These are phyloP conservation scores for Epichloe sibirici DNA, from an alignment of 2,329 filamentous ascomycete species.

Conservation along the genomic window DNA sequence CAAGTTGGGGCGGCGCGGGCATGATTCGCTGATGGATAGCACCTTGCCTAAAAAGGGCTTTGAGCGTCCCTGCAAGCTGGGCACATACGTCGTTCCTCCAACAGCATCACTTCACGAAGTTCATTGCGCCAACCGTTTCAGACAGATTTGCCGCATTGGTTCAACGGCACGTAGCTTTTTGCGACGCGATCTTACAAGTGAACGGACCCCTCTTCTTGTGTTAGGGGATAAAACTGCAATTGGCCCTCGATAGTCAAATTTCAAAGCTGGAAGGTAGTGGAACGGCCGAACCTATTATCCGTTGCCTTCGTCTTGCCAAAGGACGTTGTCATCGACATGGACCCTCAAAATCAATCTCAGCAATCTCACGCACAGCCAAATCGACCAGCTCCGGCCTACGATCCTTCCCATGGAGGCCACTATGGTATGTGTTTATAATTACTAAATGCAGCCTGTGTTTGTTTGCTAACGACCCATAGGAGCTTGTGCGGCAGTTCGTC, in stretches of 20 bases:
- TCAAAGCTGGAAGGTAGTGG: background rate
- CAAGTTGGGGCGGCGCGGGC: background rate
- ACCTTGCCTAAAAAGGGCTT: background rate
- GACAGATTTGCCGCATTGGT: background rate
- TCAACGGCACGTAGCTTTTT: background rate
- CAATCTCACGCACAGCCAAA: slow-evolving; percentile 44
- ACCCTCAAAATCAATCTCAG: slow-evolving; percentile 32
- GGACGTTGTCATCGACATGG: slow-evolving; percentile 18
- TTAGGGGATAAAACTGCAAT: background rate
- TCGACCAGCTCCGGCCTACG: slow-evolving; percentile 55
- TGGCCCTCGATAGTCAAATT: background rate
- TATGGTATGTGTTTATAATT: slow-evolving; percentile 47
- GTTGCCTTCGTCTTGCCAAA: background rate
- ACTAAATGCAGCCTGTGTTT: background rate
- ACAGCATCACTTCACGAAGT: background rate
- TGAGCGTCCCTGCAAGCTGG: background rate
- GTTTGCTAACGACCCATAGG: slow-evolving; percentile 20
- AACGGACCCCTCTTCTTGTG: too few relatives aligned
- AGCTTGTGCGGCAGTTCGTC: slow-evolving; percentile 33
- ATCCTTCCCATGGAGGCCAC: slow-evolving; percentile 61
- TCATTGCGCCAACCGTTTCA: background rate
- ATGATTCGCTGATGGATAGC: background rate
- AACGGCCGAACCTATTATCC: background rate
- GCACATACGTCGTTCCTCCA: background rate
- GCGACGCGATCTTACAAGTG: background rate